Evolutionary conservation across 2,329 filamentous ascomycete genomes (phyloP), one percentile per base, ranked within the genome.

Genomic region (Gremmenia infestans): DNA sequence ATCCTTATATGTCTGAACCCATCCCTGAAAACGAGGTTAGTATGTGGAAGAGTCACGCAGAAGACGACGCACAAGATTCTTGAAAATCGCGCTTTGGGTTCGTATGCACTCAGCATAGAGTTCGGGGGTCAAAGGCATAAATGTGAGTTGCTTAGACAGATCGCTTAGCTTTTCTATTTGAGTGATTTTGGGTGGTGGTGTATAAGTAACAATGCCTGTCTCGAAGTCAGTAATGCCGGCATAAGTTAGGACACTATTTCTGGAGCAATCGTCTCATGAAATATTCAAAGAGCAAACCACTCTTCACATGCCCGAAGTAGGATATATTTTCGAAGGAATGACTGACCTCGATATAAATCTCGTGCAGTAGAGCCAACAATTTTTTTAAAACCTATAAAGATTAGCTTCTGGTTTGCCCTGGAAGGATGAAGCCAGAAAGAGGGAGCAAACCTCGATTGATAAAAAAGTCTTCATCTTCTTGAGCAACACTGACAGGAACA

Each of bases 1-100:
- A 3, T 51, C 55, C 47, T 72, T 65, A 49, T 73, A 77, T 14
- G 70, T 71, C 49, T 71, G 64, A 9, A 76, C 68, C 75, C 74
- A 77, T 42, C 69, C 70, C 71, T 75, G 22, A 5, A 28, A 40
- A 32, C 15, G 42, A 42, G 14, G 17, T 48, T 39, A 52, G 17
- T 28, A n/a, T 45, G 5, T 12, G 46, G n/a, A n/a, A 6, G 14
- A 22, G 15, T 7, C 42, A 36, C 14, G 7, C 8, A 58, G 36
- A 8, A 50, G 23, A 45, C 1, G 11, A 63, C 69, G 25, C 59
- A 74, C 72, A 17, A 64, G 50, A 37, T 73, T 72, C 22, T 69
- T 50, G 8, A 69, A 69, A 50, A 75, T 75, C 15, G 63, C 69
- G 37, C 63, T 65, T 56, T 76, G 74, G 3, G 71, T 73, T 17